These are phyloP conservation scores for Fusarium napiforme DNA, from an alignment of 2,329 filamentous ascomycete genomes.

Conservation along the genomic window DNA sequence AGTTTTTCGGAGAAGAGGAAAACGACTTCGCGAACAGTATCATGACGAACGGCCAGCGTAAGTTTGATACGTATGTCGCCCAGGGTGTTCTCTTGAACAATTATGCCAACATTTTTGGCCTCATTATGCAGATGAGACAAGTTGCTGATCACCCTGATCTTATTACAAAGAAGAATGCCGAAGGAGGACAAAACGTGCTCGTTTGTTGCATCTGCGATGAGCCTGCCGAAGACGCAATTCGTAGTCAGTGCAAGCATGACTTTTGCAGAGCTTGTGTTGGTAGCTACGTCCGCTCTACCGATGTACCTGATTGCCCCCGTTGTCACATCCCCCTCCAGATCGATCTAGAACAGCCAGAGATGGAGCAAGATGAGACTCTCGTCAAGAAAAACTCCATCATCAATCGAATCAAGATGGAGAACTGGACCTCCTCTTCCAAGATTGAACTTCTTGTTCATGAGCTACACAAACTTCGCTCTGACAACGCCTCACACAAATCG, in stretches of 20 bases:
- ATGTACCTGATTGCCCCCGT: conserved; percentile 82
- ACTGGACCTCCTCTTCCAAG: conserved; percentile 98
- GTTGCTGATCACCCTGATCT: conserved; percentile 96
- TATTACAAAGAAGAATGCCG: conserved; percentile 86
- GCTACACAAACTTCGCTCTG: conserved; percentile 88
- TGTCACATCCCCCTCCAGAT: conserved; percentile 92
- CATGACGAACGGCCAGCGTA: conserved; percentile 88
- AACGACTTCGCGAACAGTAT: conserved; percentile 95
- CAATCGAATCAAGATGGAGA: conserved; percentile 98
- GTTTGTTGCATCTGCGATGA: conserved; percentile 97
- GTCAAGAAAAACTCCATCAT: conserved; percentile 98
- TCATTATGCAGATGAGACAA: conserved; percentile 99
- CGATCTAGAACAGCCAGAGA: conserved; percentile 93
- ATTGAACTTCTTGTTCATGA: conserved; percentile 97
- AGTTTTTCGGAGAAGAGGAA: conserved; percentile 97
- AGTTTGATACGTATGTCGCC: conserved; percentile 95
- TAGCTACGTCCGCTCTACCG: conserved; percentile 77
- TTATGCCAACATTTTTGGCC: conserved; percentile 97
- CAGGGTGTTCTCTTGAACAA: conserved; percentile 96
- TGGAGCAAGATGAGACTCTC: conserved; percentile 86
- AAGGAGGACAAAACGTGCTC: conserved; percentile 88
- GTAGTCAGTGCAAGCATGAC: conserved; percentile 91
- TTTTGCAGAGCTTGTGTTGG: conserved; percentile 57
- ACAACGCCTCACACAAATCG: conserved; percentile 93
- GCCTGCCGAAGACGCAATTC: conserved; percentile 92